Base-by-base conservation (phyloP, 768 basidiomycete genomes). In the Boletus rubroflammeus region DNA sequence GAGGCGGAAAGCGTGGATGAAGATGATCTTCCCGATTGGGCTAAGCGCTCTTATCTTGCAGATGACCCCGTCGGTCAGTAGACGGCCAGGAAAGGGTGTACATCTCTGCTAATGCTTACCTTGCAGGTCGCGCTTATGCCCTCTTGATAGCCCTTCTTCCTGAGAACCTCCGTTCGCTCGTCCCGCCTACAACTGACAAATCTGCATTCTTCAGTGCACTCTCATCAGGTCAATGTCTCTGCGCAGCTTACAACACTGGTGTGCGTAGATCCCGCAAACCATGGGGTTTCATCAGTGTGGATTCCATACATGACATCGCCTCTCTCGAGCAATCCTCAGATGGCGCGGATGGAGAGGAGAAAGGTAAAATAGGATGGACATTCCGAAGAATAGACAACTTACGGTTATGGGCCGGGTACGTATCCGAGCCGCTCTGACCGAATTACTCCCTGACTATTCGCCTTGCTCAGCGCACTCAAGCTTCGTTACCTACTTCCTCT, bases 351-450 rank as follows among this genome's bases (percentile, higher is more conserved):
- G 73, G 65, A 4, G 74, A 76, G 40, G 78, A 79, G 54, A 75
- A 73, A 43, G 67, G 67, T 6, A 82, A 78, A 71, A 79, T 76
- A 55, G 82, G 85, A 0, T 92, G 90, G 87, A 92, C 92, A 19
- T 95, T 93, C 67, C 75, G 93, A 55, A 73, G 92, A 52, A 89
- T 84, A 2, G 93, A 95, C 69, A 96, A 95, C 66, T 72, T 96
- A 28, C 76, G 90, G 25, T 68, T 93, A 21, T 95, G 90, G 86
- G 85, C 82, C 41, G 93, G 88, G 90, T 93, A 65, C 49, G 87
- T 81, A 23, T 35, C 32, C 31, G 23, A 26, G 1, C 11, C 9
- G 8, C 28, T 10, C 4, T 26, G 10, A 34, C 35, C 9, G 32
- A 35, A 38, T 31, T 17, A 6, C 3, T 10, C 5, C 0, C 41